These are phyloP conservation scores for Echinosophora koreensis DNA, from an alignment of 306 rosid genomes.

Conservation along the genomic window DNA sequence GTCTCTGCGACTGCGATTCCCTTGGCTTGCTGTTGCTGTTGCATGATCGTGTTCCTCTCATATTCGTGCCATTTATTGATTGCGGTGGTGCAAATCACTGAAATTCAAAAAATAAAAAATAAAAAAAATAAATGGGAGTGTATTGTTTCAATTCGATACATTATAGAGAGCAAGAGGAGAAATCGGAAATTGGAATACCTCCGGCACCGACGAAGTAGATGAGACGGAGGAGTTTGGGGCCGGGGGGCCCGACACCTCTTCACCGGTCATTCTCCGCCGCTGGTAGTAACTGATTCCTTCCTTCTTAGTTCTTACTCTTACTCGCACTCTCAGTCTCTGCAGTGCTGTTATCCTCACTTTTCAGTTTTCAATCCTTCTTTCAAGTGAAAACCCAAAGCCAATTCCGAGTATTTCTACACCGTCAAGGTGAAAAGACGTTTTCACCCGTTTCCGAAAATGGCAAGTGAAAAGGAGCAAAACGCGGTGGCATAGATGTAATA, in stretches of 20 bases:
- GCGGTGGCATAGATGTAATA: too few relatives aligned
- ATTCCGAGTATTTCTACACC: too few relatives aligned
- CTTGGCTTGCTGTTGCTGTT: conserved; percentile 46
- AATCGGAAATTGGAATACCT: conserved; percentile 60
- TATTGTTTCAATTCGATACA: neutral
- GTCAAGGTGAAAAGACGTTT: too few relatives aligned
- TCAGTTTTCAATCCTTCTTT: neutral
- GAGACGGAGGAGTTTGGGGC: conserved; percentile 78
- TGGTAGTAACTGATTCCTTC: conserved; percentile 20
- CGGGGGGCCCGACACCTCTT: conserved; percentile 84
- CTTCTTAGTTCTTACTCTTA: conserved; percentile 1
- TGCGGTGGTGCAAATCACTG: conserved; percentile 62
- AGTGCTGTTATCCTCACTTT: neutral
- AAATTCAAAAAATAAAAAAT: too few relatives aligned
- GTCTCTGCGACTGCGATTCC: conserved; percentile 17
- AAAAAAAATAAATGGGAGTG: neutral
- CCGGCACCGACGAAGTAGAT: conserved; percentile 81
- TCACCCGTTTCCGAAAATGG: too few relatives aligned
- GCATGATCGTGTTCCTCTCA: conserved; percentile 56
- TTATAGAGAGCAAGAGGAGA: neutral
- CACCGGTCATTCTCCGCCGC: conserved; percentile 68
- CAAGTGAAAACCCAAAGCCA: too few relatives aligned
- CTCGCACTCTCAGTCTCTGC: neutral
- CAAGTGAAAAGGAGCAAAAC: too few relatives aligned
- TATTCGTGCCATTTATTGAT: conserved; percentile 68